Percentiles rank a stretch among this genome's conserved stretches.
These are phyloP conservation scores for Huntiella omanensis DNA, from an alignment of 2,329 filamentous ascomycete species.

Conservation along the genomic window DNA sequence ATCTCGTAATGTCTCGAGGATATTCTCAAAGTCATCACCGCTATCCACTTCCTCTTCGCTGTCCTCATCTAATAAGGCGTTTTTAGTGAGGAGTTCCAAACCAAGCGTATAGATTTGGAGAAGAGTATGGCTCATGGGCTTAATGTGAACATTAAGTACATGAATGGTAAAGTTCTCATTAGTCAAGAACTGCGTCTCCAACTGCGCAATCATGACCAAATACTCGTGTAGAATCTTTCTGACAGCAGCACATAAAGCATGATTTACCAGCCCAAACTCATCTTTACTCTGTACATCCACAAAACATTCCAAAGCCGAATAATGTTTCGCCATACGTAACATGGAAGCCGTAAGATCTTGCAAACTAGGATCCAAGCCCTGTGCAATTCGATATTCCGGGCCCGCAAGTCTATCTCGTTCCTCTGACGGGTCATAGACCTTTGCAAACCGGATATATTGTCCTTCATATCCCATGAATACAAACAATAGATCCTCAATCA, in stretches of 20 bases:
- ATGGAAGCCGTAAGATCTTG: conserved; percentile 75
- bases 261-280: conserved; percentile 86
- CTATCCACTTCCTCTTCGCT: conserved; percentile 53
- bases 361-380: conserved; percentile 77
- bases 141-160: conserved; percentile 76
- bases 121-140: conserved; percentile 81
- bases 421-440: conserved; percentile 61
- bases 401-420: conserved; percentile 78
- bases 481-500: conserved; percentile 80
- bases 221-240: conserved; percentile 86
- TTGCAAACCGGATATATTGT: conserved; percentile 81
- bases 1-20: conserved; percentile 74
- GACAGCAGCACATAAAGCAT: conserved; percentile 88
- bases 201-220: conserved; percentile 73
- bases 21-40: conserved; percentile 79
- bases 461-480: conserved; percentile 98
- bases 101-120: conserved; percentile 75
- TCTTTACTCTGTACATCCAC: conserved; percentile 86
- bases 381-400: conserved; percentile 58
- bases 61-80: conserved; percentile 70
- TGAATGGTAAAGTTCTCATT: conserved; percentile 83
- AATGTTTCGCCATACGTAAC: conserved; percentile 87
- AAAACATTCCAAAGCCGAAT: conserved; percentile 77
- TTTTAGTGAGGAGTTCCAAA: conserved; percentile 72
- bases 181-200: conserved; percentile 83